Evolutionary conservation across 2,329 filamentous ascomycete genomes (phyloP).

Genomic region (Alternaria ventricosa): DNA sequence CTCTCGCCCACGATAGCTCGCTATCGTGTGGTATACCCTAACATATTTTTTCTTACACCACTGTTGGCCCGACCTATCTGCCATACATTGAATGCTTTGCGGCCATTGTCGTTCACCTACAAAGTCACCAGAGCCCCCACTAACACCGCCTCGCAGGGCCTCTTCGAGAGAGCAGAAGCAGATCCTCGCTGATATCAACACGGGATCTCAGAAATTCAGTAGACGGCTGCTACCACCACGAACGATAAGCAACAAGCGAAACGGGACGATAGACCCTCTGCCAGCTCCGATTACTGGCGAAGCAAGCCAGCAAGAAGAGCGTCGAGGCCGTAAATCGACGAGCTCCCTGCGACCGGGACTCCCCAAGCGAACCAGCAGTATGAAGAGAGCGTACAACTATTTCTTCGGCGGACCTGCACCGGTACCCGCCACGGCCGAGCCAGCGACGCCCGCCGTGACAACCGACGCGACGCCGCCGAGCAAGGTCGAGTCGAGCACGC

Average conservation of each 20-base stretch:
- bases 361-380: constrained; percentile 48
- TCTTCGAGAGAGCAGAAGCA: constrained; percentile 47
- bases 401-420: constrained; percentile 43
- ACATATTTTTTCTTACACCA: constrained; percentile 4
- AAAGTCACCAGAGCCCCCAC: constrained; percentile 1
- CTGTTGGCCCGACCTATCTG: neutral
- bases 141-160: constrained; percentile 31
- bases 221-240: constrained; percentile 35
- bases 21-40: neutral
- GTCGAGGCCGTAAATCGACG: constrained; percentile 43
- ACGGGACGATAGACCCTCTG: constrained; percentile 33
- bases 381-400: constrained; percentile 50
- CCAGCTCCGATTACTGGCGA: constrained; percentile 38
- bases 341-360: constrained; percentile 40
- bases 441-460: constrained; percentile 37
- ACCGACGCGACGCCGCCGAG: constrained; percentile 29
- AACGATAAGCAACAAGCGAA: constrained; percentile 29
- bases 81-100: constrained; percentile 5
- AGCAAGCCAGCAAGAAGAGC: constrained; percentile 34
- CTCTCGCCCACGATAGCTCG: neutral
- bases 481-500: constrained; percentile 23
- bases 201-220: constrained; percentile 46
- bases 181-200: constrained; percentile 49
- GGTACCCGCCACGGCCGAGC: constrained; percentile 31
- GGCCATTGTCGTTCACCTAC: constrained; percentile 4